Conservation (phyloP, 140 eudicot species). For the Senecio squalidus region DNA sequence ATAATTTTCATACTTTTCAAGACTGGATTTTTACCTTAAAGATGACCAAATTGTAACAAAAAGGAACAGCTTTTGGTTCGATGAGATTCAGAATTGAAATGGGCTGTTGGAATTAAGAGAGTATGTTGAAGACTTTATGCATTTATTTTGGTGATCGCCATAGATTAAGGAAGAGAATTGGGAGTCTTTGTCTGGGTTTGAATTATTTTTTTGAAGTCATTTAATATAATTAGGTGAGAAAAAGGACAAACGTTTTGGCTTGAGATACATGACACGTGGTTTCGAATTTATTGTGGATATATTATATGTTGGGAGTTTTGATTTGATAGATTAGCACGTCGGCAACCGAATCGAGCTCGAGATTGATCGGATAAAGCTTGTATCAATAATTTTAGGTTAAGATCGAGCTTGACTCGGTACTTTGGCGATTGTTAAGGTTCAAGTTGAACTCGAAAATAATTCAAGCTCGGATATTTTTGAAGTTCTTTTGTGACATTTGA, state of each 20-base stretch:
- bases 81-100: not conserved
- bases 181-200: not conserved
- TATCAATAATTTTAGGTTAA: too few species aligned
- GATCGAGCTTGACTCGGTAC: too few species aligned
- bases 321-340: too few species aligned
- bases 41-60: not conserved
- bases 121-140: slow-evolving; percentile 20
- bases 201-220: not conserved
- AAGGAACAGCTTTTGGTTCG: not conserved
- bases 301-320: too few species aligned
- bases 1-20: not conserved
- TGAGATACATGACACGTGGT: not conserved
- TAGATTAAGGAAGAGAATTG: not conserved
- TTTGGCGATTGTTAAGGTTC: too few species aligned
- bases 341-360: too few species aligned
- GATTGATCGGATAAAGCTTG: too few species aligned
- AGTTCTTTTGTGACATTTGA: too few species aligned
- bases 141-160: not conserved
- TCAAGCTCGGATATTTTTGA: too few species aligned
- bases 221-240: not conserved
- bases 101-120: slow-evolving; percentile 17
- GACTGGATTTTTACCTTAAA: not conserved
- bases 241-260: not conserved
- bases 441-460: too few species aligned
- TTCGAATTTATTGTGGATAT: too few species aligned